A percentile compares a stretch with the other conserved stretches of the same genome.
These are phyloP conservation scores for Cyberlindnera misumaiensis DNA, from an alignment of 805 yeast species.

Conservation along the genomic window DNA sequence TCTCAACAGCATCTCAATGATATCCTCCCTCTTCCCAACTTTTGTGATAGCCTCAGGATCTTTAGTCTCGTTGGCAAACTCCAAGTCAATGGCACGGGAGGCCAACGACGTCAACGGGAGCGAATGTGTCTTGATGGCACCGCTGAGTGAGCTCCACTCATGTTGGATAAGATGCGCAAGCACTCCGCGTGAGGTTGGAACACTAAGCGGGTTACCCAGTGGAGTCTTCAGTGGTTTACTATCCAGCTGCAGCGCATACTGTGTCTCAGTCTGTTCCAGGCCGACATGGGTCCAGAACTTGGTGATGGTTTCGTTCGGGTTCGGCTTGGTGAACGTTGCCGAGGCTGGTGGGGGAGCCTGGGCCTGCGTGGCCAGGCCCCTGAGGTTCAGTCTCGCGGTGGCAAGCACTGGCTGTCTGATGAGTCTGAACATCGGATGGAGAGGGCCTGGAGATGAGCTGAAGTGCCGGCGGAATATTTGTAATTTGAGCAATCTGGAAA, in stretches of 20 bases:
- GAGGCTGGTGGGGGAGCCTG: conserved; percentile 25
- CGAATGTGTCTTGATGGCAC: conserved; percentile 65
- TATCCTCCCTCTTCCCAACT: conserved; percentile 50
- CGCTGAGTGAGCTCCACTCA: conserved; percentile 76
- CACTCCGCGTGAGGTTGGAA: conserved; percentile 52
- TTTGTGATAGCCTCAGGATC: conserved; percentile 48
- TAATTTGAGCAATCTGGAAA: too few relatives aligned
- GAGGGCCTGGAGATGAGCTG: too few relatives aligned
- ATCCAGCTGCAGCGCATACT: conserved; percentile 58
- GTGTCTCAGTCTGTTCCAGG: conserved; percentile 24
- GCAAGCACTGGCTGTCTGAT: background rate
- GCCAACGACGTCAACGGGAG: conserved; percentile 85
- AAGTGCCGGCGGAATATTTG: too few relatives aligned
- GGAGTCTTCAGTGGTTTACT: conserved; percentile 80
- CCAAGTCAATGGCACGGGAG: conserved; percentile 80
- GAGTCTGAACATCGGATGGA: background rate
- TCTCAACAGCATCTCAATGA: conserved; percentile 57
- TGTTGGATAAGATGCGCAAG: conserved; percentile 73
- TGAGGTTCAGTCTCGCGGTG: background rate
- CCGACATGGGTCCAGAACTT: conserved; percentile 80
- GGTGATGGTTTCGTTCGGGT: conserved; percentile 44
- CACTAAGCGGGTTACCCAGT: conserved; percentile 57
- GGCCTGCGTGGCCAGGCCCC: conserved; percentile 3
- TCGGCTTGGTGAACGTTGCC: conserved; percentile 18
- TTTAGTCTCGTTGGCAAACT: conserved; percentile 30